Conservation (phyloP, 2,329 filamentous ascomycete species). For the Fusarium abutilonis region DNA sequence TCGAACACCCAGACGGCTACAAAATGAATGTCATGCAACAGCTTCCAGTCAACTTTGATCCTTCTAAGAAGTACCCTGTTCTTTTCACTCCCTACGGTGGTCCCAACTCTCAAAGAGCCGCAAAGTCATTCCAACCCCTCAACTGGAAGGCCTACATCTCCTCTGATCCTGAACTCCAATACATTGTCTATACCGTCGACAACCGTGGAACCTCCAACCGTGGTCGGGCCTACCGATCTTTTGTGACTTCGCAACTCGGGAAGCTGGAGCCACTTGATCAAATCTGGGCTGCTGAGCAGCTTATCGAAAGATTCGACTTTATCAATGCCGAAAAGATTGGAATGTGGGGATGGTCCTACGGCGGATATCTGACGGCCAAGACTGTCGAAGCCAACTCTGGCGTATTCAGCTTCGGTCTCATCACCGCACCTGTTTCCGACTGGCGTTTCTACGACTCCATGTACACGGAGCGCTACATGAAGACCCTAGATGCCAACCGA, state of each 20-base stretch:
- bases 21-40: constrained; percentile 71
- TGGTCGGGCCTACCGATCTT: constrained; percentile 69
- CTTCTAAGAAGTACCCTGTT: constrained; percentile 70
- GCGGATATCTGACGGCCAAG: constrained; percentile 73
- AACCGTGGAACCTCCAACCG: constrained; percentile 73
- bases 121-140: constrained; percentile 64
- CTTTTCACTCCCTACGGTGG: constrained; percentile 76
- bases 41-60: constrained; percentile 71
- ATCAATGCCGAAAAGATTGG: constrained; percentile 68
- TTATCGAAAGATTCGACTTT: constrained; percentile 60
- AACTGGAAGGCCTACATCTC: constrained; percentile 71
- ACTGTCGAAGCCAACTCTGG: constrained; percentile 70
- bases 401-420: constrained; percentile 69
- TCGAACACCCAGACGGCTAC: constrained; percentile 69
- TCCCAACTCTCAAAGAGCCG: constrained; percentile 69
- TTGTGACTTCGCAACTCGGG: constrained; percentile 68
- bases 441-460: constrained; percentile 77
- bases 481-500: constrained; percentile 64
- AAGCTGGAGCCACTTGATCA: constrained; percentile 72
- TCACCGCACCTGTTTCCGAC: constrained; percentile 73
- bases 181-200: constrained; percentile 74
- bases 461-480: constrained; percentile 80
- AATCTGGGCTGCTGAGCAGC: constrained; percentile 70
- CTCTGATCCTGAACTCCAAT: constrained; percentile 74
- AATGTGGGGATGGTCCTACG: constrained; percentile 76